Percentiles rank a stretch among this genome's conserved stretches.
Evolutionary conservation across 2,329 filamentous ascomycete species (phyloP).

Genomic region (Paradendryphiella salina): DNA sequence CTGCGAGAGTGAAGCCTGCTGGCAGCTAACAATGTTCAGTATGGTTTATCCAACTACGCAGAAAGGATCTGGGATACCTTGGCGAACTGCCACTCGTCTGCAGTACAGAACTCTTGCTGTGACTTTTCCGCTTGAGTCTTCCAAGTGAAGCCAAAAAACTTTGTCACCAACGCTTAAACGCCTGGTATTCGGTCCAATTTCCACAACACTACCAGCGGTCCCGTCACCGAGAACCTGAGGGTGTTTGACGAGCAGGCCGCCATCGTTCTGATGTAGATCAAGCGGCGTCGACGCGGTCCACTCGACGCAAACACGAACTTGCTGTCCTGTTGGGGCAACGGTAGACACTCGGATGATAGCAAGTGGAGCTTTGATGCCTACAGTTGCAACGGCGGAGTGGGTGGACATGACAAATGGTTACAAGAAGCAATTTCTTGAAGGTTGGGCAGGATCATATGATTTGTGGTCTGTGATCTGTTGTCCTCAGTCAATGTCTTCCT

Average conservation of each 20-base stretch:
- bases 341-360: constrained; percentile 45
- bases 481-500: no score
- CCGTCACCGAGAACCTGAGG: constrained; percentile 58
- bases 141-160: constrained; percentile 61
- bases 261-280: constrained; percentile 65
- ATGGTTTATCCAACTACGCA: background rate
- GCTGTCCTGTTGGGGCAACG: constrained; percentile 42
- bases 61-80: constrained; percentile 16
- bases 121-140: constrained; percentile 54
- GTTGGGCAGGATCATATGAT: background rate
- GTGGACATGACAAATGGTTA: constrained; percentile 29
- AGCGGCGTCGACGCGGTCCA: constrained; percentile 66
- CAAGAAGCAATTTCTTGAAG: background rate
- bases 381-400: constrained; percentile 50
- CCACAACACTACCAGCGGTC: constrained; percentile 58
- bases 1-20: constrained; percentile 46
- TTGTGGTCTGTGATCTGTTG: background rate
- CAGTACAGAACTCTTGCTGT: constrained; percentile 60
- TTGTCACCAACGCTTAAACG: constrained; percentile 57
- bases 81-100: constrained; percentile 53
- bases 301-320: constrained; percentile 59
- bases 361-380: constrained; percentile 44
- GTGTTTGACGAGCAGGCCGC: constrained; percentile 57
- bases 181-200: constrained; percentile 53
- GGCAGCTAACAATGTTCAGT: constrained; percentile 45